phyloP scores from a whole-genome alignment of 768 basidiomycete species.

The Lyophyllum semitale region DNA sequence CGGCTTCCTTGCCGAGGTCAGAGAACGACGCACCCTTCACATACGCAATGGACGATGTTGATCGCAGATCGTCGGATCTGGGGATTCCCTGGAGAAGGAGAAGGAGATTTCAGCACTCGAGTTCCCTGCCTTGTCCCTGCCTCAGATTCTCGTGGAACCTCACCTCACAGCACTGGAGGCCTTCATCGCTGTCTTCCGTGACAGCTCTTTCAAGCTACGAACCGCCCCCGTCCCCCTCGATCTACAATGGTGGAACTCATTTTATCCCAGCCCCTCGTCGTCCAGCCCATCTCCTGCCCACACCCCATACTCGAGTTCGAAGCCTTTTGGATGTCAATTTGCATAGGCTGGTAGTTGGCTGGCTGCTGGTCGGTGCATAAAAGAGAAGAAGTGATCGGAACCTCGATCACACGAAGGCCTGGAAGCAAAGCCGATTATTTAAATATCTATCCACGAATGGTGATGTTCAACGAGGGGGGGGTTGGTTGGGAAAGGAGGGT shows the following conservation, averaged over 20 bases:
- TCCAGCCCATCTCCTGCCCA: slow-evolving; percentile 27
- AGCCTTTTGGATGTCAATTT: too few relatives aligned
- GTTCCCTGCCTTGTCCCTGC: slow-evolving; percentile 25
- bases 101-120: slow-evolving; percentile 17
- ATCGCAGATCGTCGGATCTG: slow-evolving; percentile 25
- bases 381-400: too few relatives aligned
- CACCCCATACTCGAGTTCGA: slow-evolving; percentile 21
- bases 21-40: slow-evolving; percentile 12
- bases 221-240: slow-evolving; percentile 18
- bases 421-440: too few relatives aligned
- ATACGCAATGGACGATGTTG: slow-evolving; percentile 33
- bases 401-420: too few relatives aligned
- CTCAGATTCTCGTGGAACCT: slow-evolving; percentile 31
- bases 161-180: slow-evolving; percentile 39
- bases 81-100: slow-evolving; percentile 27
- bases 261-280: slow-evolving; percentile 12
- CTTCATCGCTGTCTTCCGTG: slow-evolving; percentile 28
- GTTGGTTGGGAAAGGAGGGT: too few relatives aligned
- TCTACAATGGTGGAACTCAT: slow-evolving; percentile 35
- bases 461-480: too few relatives aligned
- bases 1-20: slow-evolving; percentile 15
- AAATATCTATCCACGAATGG: too few relatives aligned
- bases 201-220: slow-evolving; percentile 33
- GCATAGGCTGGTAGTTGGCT: too few relatives aligned
- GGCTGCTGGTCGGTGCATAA: too few relatives aligned